Base-by-base conservation (phyloP, 2,329 filamentous ascomycete genomes). In the Phaeosphaeriaceae sp. region DNA sequence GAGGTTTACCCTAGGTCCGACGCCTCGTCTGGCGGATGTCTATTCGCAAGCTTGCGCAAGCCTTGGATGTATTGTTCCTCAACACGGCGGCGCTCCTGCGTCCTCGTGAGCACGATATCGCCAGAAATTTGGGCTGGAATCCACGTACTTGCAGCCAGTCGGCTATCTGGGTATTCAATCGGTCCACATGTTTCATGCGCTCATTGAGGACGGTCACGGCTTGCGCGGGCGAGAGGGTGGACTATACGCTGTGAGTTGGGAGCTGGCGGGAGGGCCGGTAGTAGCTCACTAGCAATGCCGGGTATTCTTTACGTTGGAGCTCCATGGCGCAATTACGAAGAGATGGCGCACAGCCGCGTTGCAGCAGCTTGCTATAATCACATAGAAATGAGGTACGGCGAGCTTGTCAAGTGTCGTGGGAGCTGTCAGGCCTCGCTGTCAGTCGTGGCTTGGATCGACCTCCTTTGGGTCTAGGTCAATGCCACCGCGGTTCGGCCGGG, bases 121-220 rank as follows among this genome's bases (percentile, higher is more conserved):
- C 53, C 54, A 27, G 49, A 51, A 27, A 53, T 48, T 36, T 31
- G 25, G 6, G 31, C 15, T 56, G 48, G 33, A 47, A 7, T 24
- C 24, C 80, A 79, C 73, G n/a, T 88, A 97, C 93, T 89, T 94
- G 91, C 62, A 99, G 86, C 92, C 94, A 99, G 81, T 98, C 94
- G 77, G 94, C 94, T 72, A 99, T 92, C 76, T 97, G 92, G 68
- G 84, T 80, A 79, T 99, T 97, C 80, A 96, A 82, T 78, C 89
- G 92, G 71, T 86, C 87, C 75, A 98, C 94, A 79, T 92, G 87
- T 79, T 91, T 91, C 69, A 98, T 87, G 72, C 95, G 91, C 69
- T 97, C 93, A 78, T 89, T 91, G 70, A 98, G 86, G 58, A 92
- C 86, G 54, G 87, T 85, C 41, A 93, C 91, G 59, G 95, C 93